Evolutionary conservation across 1,284 basidiomycete species (phyloP).

Genomic region (Pulveroboletus sp.): DNA sequence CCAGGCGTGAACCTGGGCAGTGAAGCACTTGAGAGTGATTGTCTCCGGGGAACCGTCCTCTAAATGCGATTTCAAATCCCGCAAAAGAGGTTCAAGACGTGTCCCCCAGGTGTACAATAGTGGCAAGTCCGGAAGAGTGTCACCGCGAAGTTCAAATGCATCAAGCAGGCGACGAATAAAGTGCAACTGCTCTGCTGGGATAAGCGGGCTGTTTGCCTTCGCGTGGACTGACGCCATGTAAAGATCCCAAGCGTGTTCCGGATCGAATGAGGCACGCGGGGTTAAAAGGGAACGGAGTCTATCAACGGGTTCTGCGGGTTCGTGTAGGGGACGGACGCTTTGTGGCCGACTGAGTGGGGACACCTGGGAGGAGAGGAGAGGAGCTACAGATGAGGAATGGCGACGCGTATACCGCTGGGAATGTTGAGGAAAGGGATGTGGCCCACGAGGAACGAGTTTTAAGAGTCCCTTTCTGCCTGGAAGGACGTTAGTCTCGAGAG

Average conservation of each 20-base stretch:
- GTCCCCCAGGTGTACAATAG: slow-evolving; percentile 36
- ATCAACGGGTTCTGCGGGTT: slow-evolving; percentile 6
- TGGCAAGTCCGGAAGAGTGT: slow-evolving; percentile 20
- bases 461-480: slow-evolving; percentile 31
- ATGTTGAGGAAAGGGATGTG: slow-evolving; percentile 19
- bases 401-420: slow-evolving; percentile 25
- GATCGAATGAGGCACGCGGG: slow-evolving; percentile 27
- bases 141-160: slow-evolving; percentile 27
- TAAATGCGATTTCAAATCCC: slow-evolving; percentile 23
- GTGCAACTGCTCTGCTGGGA: slow-evolving; percentile 24
- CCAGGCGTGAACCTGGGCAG: slow-evolving; percentile 35
- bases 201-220: slow-evolving; percentile 12
- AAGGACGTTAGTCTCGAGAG: slow-evolving; percentile 11
- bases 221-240: slow-evolving; percentile 26
- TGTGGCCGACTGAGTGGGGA: slow-evolving; percentile 11
- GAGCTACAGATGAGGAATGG: slow-evolving; percentile 30
- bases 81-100: slow-evolving; percentile 35
- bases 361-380: slow-evolving; percentile 17
- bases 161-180: slow-evolving; percentile 35
- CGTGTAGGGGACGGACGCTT: not conserved
- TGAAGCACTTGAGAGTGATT: slow-evolving; percentile 29
- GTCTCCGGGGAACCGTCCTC: slow-evolving; percentile 15
- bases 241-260: slow-evolving; percentile 38
- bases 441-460: slow-evolving; percentile 29
- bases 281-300: slow-evolving; percentile 23